These are phyloP conservation scores for Aspergillus puulaauensis DNA, from an alignment of 2,329 filamentous ascomycete species.

Conservation along the genomic window DNA sequence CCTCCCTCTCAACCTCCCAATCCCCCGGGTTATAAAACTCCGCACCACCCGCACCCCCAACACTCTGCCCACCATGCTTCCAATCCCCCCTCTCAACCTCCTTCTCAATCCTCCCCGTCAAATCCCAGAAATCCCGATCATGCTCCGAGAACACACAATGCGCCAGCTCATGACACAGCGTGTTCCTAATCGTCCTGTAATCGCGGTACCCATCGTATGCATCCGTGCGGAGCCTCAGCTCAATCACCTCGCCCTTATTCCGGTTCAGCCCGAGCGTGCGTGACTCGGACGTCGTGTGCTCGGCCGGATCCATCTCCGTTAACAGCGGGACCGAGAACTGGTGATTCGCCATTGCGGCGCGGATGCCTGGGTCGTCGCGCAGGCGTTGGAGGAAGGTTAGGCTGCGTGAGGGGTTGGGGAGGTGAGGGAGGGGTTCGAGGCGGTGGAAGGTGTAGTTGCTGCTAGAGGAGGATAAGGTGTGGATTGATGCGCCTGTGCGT, in stretches of 20 bases:
- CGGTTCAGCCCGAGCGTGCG: constrained; percentile 83
- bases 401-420: constrained; percentile 73
- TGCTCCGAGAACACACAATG: constrained; percentile 88
- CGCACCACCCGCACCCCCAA: constrained; percentile 58
- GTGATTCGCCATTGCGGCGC: constrained; percentile 77
- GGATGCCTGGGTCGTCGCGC: constrained; percentile 80
- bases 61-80: constrained; percentile 65
- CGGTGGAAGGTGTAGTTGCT: constrained; percentile 81
- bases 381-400: constrained; percentile 72
- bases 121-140: constrained; percentile 83
- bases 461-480: constrained; percentile 39
- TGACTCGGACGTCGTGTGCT: constrained; percentile 79
- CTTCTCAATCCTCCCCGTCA: constrained; percentile 81
- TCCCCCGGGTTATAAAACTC: constrained; percentile 62
- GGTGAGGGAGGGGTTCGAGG: constrained; percentile 71
- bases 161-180: constrained; percentile 90
- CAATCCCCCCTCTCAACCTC: constrained; percentile 83
- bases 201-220: constrained; percentile 91
- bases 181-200: constrained; percentile 87
- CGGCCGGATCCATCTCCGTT: constrained; percentile 91
- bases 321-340: constrained; percentile 80
- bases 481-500: constrained; percentile 14
- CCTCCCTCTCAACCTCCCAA: constrained; percentile 49
- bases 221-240: constrained; percentile 87
- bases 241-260: constrained; percentile 85